Base-by-base conservation (phyloP, 2,329 filamentous ascomycete species). In the Talaromyces albobiverticillius region DNA sequence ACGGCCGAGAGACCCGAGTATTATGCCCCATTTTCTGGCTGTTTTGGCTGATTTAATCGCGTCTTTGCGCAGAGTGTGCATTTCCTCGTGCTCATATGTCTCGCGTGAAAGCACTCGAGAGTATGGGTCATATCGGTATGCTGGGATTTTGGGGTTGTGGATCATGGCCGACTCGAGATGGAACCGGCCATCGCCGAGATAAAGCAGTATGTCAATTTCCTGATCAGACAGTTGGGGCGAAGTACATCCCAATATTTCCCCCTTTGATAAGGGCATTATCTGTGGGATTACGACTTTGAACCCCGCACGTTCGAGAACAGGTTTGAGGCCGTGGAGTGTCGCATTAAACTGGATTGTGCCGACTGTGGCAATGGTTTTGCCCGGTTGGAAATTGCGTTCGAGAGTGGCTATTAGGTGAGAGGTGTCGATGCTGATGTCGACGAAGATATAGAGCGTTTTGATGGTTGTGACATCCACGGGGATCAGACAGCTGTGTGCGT, bases 81-180 rank as follows among this genome's bases (percentile, higher is more conserved):
- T 94, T 67, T 95, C 91, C 22, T 88, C 83, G 71, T 99, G 94
- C 40, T 89, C 89, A 71, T 99, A 99, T 22, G 83, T 87, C 74
- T 99, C 95, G 60, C 89, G 86, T 2, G 93, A 96, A 25, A 99
- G 82, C 55, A 89, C 90, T 47, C 93, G 84, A 10, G 91, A 94
- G 75, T 99, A 99, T 0, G 95, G 94, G 67, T 99, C 94, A 71
- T 99, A 99, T 59, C 94, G 84, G 74, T 96, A 99, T 2, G 95
- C 93, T 0, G 93, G 89, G 32, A 96, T 83, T 4, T 79, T 75
- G 0, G 95, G 94, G 73, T 99, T 99, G 68, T 97, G 94, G 61
- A 99, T 99, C 93, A 99, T 99, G 66, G 95, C 93, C 65, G 90
- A 95, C 73, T 99, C 94, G 41, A 99, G 87, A 70, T 99, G 94